Conservation (phyloP, 1,284 basidiomycete species). For the Trametes sp. region DNA sequence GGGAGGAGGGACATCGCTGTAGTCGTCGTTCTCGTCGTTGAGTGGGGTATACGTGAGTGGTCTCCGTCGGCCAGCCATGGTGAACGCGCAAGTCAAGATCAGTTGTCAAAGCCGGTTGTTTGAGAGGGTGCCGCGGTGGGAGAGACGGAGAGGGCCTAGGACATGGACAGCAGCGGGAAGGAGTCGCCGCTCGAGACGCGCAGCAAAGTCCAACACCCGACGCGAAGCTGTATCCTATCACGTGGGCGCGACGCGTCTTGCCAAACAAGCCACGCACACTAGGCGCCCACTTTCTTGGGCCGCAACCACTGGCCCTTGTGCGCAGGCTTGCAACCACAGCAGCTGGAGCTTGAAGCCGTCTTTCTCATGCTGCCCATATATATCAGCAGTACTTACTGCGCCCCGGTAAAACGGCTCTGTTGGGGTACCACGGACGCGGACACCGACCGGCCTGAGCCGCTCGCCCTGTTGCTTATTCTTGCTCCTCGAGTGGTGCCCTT, state of each 20-base stretch:
- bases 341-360: no score
- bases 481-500: no score
- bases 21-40: slow-evolving; percentile 25
- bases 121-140: not conserved
- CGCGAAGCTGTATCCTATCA: slow-evolving; percentile 17
- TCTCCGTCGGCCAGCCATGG: slow-evolving; percentile 28
- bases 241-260: slow-evolving; percentile 9
- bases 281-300: not conserved
- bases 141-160: not conserved
- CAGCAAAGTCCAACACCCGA: slow-evolving; percentile 16
- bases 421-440: no score
- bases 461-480: no score
- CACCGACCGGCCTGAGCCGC: no score
- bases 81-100: not conserved
- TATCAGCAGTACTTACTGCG: no score
- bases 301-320: no score
- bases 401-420: no score
- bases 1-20: slow-evolving; percentile 21
- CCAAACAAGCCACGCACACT: not conserved
- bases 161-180: slow-evolving; percentile 1
- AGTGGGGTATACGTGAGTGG: slow-evolving; percentile 27
- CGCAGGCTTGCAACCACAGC: no score
- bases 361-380: no score
- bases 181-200: slow-evolving; percentile 12
- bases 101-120: not conserved